phyloP scores from a whole-genome alignment of 768 basidiomycete species.

The Lentinula raphanica region DNA sequence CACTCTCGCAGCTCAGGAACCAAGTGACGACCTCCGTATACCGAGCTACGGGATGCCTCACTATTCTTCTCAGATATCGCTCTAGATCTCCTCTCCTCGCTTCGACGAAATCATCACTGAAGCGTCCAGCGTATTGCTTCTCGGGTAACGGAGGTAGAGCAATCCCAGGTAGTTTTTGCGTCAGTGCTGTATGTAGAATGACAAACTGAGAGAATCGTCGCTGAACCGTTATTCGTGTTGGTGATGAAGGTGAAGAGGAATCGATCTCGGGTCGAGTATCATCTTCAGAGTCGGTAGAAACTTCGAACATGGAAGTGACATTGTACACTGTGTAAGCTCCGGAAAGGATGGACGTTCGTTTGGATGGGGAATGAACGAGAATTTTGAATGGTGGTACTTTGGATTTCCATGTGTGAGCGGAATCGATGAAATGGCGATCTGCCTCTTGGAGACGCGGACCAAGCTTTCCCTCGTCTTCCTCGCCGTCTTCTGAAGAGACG shows the following conservation, averaged over 20 bases:
- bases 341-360: constrained; percentile 58
- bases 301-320: constrained; percentile 52
- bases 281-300: not conserved
- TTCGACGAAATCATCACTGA: constrained; percentile 78
- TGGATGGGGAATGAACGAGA: constrained; percentile 77
- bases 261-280: constrained; percentile 10
- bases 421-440: constrained; percentile 67
- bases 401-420: constrained; percentile 66
- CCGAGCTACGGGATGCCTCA: constrained; percentile 71
- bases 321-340: constrained; percentile 72
- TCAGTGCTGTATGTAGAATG: constrained; percentile 66
- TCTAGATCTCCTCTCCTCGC: constrained; percentile 78
- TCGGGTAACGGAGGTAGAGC: constrained; percentile 79
- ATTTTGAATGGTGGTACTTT: constrained; percentile 71
- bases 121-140: constrained; percentile 79
- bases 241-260: constrained; percentile 17
- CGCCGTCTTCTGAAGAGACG: constrained; percentile 20
- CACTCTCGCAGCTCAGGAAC: constrained; percentile 74
- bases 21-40: constrained; percentile 76
- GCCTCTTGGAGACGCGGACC: constrained; percentile 36
- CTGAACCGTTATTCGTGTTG: constrained; percentile 65
- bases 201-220: constrained; percentile 85
- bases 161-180: constrained; percentile 66
- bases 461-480: constrained; percentile 32
- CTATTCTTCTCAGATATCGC: constrained; percentile 65